phyloP scores from a whole-genome alignment of 1,284 basidiomycete species.

The Cutaneotrichosporon sp. region DNA sequence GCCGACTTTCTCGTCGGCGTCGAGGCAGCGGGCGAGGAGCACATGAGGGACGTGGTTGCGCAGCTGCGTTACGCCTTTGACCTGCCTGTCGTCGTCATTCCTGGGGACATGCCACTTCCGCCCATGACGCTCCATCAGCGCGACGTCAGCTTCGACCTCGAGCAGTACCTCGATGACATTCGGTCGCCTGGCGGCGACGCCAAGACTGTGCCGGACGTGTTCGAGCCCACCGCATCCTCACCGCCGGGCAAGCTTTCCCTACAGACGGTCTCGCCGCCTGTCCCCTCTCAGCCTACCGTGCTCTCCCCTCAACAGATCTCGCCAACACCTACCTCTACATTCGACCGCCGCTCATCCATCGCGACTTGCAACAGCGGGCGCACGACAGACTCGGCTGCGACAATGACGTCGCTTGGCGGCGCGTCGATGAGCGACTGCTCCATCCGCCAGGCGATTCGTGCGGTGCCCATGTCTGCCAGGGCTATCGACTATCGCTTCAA shows the following conservation, averaged over 20 bases:
- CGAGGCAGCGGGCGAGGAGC: neutral
- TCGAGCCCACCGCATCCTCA: neutral
- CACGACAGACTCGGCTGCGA: neutral
- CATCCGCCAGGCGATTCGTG: constrained; percentile 12
- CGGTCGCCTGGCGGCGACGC: neutral
- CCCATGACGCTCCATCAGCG: constrained; percentile 12
- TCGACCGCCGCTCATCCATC: neutral
- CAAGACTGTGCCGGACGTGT: neutral
- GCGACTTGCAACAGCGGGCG: neutral
- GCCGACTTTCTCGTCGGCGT: constrained; percentile 7
- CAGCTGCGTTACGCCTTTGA: constrained; percentile 3
- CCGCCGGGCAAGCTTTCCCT: neutral
- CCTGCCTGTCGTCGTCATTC: neutral
- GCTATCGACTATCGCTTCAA: neutral
- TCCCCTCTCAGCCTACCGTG: neutral
- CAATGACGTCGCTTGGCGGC: neutral
- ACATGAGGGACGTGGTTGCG: neutral
- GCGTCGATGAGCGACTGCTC: constrained; percentile 18
- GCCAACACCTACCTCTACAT: neutral
- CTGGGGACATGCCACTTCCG: neutral
- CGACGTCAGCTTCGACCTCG: constrained; percentile 32
- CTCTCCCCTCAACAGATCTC: neutral
- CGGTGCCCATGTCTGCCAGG: neutral
- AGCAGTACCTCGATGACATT: constrained; percentile 33
- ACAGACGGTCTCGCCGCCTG: neutral